A percentile compares a stretch with the other conserved stretches of the same genome.
These are phyloP conservation scores for Aspergillus carlsbadensis DNA, from an alignment of 495 filamentous ascomycete genomes.

Conservation along the genomic window DNA sequence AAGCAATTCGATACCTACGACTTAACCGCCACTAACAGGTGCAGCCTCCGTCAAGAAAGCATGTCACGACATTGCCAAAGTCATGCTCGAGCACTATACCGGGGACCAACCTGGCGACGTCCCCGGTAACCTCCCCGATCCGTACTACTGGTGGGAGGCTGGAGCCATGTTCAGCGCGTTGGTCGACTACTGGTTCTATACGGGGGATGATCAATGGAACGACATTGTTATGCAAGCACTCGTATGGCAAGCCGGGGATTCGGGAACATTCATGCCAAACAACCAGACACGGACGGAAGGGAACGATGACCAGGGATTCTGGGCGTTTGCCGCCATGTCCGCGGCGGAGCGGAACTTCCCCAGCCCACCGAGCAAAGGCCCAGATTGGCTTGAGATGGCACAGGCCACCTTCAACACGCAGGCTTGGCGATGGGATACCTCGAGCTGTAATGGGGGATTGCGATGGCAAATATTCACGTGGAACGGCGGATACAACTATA, in stretches of 20 bases:
- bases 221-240: slow-evolving; percentile 64
- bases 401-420: slow-evolving; percentile 81
- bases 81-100: slow-evolving; percentile 63
- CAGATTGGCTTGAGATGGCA: slow-evolving; percentile 77
- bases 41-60: slow-evolving; percentile 50
- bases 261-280: slow-evolving; percentile 70
- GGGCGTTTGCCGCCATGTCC: slow-evolving; percentile 78
- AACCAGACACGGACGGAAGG: slow-evolving; percentile 77
- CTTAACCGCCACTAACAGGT: background rate
- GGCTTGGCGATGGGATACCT: slow-evolving; percentile 66
- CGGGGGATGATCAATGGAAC: slow-evolving; percentile 73
- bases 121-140: slow-evolving; percentile 69
- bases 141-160: slow-evolving; percentile 84
- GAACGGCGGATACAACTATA: slow-evolving; percentile 79
- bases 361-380: slow-evolving; percentile 50
- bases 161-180: slow-evolving; percentile 75
- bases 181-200: slow-evolving; percentile 83
- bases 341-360: slow-evolving; percentile 79
- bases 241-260: slow-evolving; percentile 66
- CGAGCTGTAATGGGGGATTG: slow-evolving; percentile 68
- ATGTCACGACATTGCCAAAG: slow-evolving; percentile 39
- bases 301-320: slow-evolving; percentile 88
- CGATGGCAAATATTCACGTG: slow-evolving; percentile 82
- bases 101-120: slow-evolving; percentile 68
- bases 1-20: background rate